Conservation (phyloP, 2,329 filamentous ascomycete genomes). For the Stagonosporopsis vannaccii region DNA sequence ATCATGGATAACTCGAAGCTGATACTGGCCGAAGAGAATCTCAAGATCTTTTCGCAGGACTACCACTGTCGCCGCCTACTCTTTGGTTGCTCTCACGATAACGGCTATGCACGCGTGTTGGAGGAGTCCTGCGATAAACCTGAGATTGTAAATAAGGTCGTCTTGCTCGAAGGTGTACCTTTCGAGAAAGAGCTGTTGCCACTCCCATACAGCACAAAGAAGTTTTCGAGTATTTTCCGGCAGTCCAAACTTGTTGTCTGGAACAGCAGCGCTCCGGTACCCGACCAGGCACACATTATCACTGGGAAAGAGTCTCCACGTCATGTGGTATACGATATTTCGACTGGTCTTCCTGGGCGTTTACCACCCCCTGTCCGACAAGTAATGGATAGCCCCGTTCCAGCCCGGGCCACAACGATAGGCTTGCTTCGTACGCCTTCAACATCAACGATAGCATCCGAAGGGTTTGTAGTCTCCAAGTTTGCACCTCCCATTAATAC, state of each 20-base stretch:
- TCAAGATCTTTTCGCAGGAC: slow-evolving; percentile 64
- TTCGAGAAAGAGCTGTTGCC: slow-evolving; percentile 61
- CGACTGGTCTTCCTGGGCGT: slow-evolving; percentile 34
- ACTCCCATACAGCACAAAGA: slow-evolving; percentile 60
- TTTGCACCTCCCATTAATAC: slow-evolving; percentile 24
- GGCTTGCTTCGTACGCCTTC: slow-evolving; percentile 38
- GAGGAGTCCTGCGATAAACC: slow-evolving; percentile 58
- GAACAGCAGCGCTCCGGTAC: slow-evolving; percentile 6
- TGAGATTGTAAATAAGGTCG: slow-evolving; percentile 57
- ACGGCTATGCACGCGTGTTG: slow-evolving; percentile 61
- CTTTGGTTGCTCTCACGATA: slow-evolving; percentile 66
- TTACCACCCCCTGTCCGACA: slow-evolving; percentile 29
- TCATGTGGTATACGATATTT: slow-evolving; percentile 27
- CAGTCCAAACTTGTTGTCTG: slow-evolving; percentile 54
- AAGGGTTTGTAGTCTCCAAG: slow-evolving; percentile 21
- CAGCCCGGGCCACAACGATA: slow-evolving; percentile 10
- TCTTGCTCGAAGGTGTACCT: slow-evolving; percentile 64
- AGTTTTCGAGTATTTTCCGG: slow-evolving; percentile 62
- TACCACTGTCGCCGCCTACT: slow-evolving; percentile 68
- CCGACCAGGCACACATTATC: slow-evolving; percentile 3
- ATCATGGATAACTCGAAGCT: neutral
- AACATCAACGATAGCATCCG: slow-evolving; percentile 38
- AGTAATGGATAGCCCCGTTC: slow-evolving; percentile 31
- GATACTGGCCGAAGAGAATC: slow-evolving; percentile 53
- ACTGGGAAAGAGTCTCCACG: slow-evolving; percentile 2